Evolutionary conservation across 345 rosid genomes (phyloP), one percentile per base, ranked within the genome.

Genomic region (Citrus trifoliata): DNA sequence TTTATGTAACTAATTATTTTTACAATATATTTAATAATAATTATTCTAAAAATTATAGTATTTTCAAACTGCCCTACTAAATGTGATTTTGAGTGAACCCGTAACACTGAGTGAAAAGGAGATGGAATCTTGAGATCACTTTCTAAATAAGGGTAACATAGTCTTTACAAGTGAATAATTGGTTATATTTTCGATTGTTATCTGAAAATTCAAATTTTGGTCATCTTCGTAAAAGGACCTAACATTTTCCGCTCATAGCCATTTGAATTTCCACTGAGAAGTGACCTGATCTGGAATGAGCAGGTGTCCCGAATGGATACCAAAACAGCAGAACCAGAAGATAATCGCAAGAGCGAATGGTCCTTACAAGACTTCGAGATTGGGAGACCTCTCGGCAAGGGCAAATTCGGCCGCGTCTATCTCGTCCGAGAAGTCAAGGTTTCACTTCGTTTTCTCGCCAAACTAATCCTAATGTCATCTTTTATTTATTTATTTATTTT

Each of bases 351-450:
- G 68, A 77, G 80, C 72, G 58, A 81, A 61, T 95, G 96, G 97
- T 89, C 98, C 19, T 67, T 91, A 22, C 67, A 81, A 32, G 91
- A 95, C 75, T 95, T 95, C 83, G 96, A 95, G 86, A 93, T 95
- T 86, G 98, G 98, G 12, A 91, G 80, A 81, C 98, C 98, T 1
- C 90, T 93, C 3, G 97, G 98, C 24, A 89, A 85, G 80, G 98
- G 98, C 56, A 93, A 95, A 79, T 95, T 95, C 80, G 98, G 97
- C 5, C 79, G 98, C 74, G 98, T 93, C 73, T 95, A 93, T 83
- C 89, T 95, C 82, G 98, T 98, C 78, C 83, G 99, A 73, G 97
- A 90, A 86, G 80, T 76, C 77, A 80, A 92, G 97, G 97, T 93
- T 71, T 71, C 27, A 18, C 74, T 71, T 30, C 40, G 3, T 30